These are phyloP conservation scores for Botrytis medusae DNA, from an alignment of 2,329 filamentous ascomycete species.

Conservation along the genomic window DNA sequence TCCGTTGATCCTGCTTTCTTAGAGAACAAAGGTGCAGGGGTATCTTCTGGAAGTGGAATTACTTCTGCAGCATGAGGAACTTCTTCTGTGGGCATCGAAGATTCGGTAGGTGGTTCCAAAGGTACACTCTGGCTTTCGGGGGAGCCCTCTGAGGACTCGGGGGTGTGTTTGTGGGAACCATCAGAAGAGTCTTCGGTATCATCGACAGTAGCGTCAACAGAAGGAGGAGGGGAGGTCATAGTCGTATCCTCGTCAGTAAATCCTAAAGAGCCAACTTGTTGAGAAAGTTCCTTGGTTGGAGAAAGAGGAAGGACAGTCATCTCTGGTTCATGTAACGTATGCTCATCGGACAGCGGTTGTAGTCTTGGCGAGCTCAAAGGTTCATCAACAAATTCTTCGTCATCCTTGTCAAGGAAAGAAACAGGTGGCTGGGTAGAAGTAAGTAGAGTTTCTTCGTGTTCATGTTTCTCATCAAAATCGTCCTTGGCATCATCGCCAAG, in stretches of 20 bases:
- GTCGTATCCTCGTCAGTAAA: conserved; percentile 34
- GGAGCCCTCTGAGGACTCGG: conserved; percentile 35
- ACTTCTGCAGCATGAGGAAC: conserved; percentile 23
- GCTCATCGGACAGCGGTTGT: conserved; percentile 56
- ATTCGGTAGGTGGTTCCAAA: conserved; percentile 25
- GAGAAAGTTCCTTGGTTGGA: conserved; percentile 47
- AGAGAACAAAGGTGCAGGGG: conserved; percentile 65
- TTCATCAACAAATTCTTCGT: conserved; percentile 77
- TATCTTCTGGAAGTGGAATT: conserved; percentile 58
- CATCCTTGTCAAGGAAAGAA: conserved; percentile 57
- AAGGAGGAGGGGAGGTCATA: conserved; percentile 33
- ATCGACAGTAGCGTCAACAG: conserved; percentile 26
- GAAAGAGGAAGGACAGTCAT: conserved; percentile 59
- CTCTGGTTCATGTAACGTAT: conserved; percentile 54
- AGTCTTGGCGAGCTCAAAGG: conserved; percentile 69
- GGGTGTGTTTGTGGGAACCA: conserved; percentile 27
- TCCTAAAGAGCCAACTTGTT: conserved; percentile 35
- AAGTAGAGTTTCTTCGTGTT: conserved; percentile 52
- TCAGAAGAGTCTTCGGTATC: conserved; percentile 26
- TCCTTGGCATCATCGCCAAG: conserved; percentile 72
- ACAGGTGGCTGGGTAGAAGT: conserved; percentile 39
- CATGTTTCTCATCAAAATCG: conserved; percentile 60
- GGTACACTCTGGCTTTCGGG: conserved; percentile 22
- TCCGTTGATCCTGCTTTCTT: conserved; percentile 40
- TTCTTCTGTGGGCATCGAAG: conserved; percentile 21